These are phyloP conservation scores for Xylariaceae sp. DNA, from an alignment of 2,329 filamentous ascomycete species.

Conservation along the genomic window DNA sequence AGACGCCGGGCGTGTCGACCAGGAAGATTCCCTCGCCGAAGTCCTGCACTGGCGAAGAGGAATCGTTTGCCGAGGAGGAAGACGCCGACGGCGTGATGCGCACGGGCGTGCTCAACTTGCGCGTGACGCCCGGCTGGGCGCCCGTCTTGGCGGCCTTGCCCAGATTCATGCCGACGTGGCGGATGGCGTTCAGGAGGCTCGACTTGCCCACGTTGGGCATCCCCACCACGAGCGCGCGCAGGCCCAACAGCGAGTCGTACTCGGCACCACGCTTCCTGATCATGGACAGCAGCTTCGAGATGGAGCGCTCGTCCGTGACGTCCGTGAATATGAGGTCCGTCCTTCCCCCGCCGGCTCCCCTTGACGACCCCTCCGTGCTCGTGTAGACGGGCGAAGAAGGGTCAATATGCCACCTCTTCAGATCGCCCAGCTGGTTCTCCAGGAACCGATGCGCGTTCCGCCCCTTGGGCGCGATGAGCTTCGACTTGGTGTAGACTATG, in stretches of 20 bases:
- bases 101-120: slow-evolving; percentile 76
- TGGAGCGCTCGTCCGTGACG: slow-evolving; percentile 31
- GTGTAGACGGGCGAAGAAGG: slow-evolving; percentile 3
- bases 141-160: slow-evolving; percentile 75
- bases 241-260: slow-evolving; percentile 64
- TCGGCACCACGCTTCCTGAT: slow-evolving; percentile 46
- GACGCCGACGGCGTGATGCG: slow-evolving; percentile 53
- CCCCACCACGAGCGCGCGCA: slow-evolving; percentile 80
- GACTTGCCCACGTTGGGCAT: slow-evolving; percentile 99
- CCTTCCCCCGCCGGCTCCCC: neutral
- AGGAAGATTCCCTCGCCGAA: slow-evolving; percentile 67
- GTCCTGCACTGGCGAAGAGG: slow-evolving; percentile 17
- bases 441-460: slow-evolving; percentile 18
- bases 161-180: slow-evolving; percentile 55
- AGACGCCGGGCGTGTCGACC: slow-evolving; percentile 90
- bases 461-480: slow-evolving; percentile 52
- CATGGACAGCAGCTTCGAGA: slow-evolving; percentile 39
- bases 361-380: neutral
- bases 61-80: too few species aligned
- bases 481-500: slow-evolving; percentile 86
- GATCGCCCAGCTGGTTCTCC: slow-evolving; percentile 15
- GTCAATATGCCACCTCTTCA: slow-evolving; percentile 18
- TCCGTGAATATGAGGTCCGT: slow-evolving; percentile 40
- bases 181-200: slow-evolving; percentile 82
- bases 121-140: slow-evolving; percentile 81